Conservation (phyloP, 176 grass and related monocot species). For the Lolium multiflorum region DNA sequence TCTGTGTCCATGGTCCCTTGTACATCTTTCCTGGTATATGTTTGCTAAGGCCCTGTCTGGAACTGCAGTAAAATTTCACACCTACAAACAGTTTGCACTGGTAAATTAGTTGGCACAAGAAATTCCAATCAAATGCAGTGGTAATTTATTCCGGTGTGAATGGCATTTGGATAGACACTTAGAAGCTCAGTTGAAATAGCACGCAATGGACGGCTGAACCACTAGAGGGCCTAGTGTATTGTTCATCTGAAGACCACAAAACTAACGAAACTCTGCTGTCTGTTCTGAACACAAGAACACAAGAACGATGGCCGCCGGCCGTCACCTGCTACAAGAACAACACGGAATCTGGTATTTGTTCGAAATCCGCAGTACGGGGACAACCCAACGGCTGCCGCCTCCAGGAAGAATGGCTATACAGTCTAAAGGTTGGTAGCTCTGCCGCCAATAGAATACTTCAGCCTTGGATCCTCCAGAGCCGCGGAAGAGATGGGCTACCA, state of each 20-base stretch:
- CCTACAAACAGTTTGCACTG: not conserved
- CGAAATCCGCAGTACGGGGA: not conserved
- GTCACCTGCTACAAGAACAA: not conserved
- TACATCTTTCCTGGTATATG: conserved; percentile 25
- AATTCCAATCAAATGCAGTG: not conserved
- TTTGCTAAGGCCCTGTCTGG: not conserved
- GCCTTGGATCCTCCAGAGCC: not conserved
- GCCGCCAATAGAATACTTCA: not conserved
- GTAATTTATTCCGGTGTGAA: not conserved
- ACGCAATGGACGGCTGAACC: not conserved
- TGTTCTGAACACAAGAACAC: not conserved
- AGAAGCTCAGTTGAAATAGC: not conserved
- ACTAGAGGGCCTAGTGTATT: not conserved
- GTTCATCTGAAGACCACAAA: not conserved
- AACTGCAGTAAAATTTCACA: not conserved
- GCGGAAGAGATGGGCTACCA: not conserved
- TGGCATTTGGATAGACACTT: not conserved
- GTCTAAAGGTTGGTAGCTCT: not conserved
- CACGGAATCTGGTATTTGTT: not conserved
- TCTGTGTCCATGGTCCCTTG: not conserved
- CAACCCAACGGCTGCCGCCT: not conserved
- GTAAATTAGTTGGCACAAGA: not conserved
- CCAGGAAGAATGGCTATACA: not conserved
- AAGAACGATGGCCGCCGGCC: not conserved
- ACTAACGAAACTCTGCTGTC: not conserved